Percentiles rank a stretch among this genome's conserved stretches.
Evolutionary conservation across 352 stramenopile species (phyloP).

Genomic region (Saprolegnia diclina): DNA sequence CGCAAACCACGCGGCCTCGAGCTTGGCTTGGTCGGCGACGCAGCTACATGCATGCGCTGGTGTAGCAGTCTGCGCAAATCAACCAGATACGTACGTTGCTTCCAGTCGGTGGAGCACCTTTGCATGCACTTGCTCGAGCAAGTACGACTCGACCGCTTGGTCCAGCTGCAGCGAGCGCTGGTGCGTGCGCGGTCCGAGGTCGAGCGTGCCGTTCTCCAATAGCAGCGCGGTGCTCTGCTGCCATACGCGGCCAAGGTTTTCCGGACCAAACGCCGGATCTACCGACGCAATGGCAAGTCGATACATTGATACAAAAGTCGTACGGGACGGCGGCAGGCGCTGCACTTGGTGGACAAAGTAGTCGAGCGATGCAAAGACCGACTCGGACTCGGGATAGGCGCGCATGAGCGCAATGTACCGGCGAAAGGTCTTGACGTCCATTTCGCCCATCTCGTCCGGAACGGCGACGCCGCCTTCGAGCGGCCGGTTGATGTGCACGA

Average conservation of each 20-base stretch:
- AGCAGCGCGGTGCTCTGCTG: neutral
- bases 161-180: conserved; percentile 50
- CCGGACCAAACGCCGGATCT: neutral
- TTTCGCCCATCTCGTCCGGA: conserved; percentile 66
- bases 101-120: conserved; percentile 38
- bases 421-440: conserved; percentile 64
- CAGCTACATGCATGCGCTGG: conserved; percentile 38
- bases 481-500: conserved; percentile 67
- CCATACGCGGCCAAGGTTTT: neutral
- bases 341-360: conserved; percentile 53
- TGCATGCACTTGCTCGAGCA: conserved; percentile 65
- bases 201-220: neutral
- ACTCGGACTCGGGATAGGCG: conserved; percentile 65
- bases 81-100: neutral
- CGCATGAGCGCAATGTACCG: conserved; percentile 70
- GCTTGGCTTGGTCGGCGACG: conserved; percentile 40
- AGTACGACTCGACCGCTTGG: conserved; percentile 74
- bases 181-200: conserved; percentile 29
- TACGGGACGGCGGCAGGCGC: conserved; percentile 9
- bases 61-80: neutral
- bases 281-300: neutral
- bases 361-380: conserved; percentile 64
- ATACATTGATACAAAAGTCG: neutral
- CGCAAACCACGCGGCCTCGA: conserved; percentile 39
- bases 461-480: conserved; percentile 54